A percentile compares a stretch with the other conserved stretches of the same genome.
Conservation (phyloP, 805 yeast genomes). For the Lachancea lanzarotensis region DNA sequence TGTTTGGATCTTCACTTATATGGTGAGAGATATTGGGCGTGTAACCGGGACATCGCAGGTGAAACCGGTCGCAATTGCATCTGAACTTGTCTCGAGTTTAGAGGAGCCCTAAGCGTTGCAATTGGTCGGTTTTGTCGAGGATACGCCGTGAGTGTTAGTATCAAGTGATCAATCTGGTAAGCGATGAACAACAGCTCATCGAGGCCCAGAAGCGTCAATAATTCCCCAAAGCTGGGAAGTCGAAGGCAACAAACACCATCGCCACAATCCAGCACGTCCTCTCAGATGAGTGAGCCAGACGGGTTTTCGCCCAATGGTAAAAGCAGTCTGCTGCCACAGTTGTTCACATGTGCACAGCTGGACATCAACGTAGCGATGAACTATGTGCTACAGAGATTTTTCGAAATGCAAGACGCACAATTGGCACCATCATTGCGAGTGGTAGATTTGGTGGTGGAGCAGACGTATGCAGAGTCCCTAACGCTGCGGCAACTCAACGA, state of each 20-base stretch:
- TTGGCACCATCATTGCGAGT: slow-evolving; percentile 18
- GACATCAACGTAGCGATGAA: slow-evolving; percentile 15
- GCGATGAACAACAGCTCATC: slow-evolving; percentile 4
- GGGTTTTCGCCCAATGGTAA: background rate
- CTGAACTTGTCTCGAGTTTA: too few species aligned
- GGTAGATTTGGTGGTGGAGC: slow-evolving; percentile 31
- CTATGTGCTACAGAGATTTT: slow-evolving; percentile 27
- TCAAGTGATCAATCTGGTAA: slow-evolving; percentile 1
- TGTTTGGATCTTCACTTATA: background rate
- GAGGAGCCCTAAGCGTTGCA: too few species aligned
- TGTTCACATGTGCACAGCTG: slow-evolving; percentile 6
- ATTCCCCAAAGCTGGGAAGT: slow-evolving; percentile 7
- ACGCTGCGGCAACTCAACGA: slow-evolving; percentile 32
- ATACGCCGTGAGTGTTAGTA: background rate
- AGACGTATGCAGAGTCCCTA: slow-evolving; percentile 31
- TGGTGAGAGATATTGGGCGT: slow-evolving; percentile 1
- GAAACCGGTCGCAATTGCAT: too few species aligned
- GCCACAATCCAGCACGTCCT: slow-evolving; percentile 9
- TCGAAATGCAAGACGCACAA: slow-evolving; percentile 20
- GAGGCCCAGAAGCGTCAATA: slow-evolving; percentile 6
- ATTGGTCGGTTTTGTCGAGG: too few species aligned
- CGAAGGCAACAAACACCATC: slow-evolving; percentile 8
- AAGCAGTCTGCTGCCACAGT: slow-evolving; percentile 8
- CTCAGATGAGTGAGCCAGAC: slow-evolving; percentile 1
- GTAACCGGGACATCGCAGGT: background rate